Evolutionary conservation across 345 rosid species (phyloP), one percentile per base, ranked within the genome.

Genomic region (Boechera retrofracta): DNA sequence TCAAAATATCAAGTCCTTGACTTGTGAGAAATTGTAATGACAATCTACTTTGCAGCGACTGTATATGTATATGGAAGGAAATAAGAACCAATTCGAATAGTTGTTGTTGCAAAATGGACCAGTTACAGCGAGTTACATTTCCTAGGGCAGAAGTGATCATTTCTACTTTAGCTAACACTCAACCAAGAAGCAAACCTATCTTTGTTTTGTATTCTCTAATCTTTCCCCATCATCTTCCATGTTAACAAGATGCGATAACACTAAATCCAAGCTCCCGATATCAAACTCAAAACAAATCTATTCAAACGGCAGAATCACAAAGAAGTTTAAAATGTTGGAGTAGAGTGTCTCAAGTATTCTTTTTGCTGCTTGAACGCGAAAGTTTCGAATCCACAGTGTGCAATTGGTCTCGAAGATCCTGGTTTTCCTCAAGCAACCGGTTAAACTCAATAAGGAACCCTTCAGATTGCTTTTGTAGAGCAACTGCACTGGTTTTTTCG

Each of bases 401-500:
- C 80, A 95, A 75, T 74, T 85, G 95, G 64, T 52, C 83, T 70
- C 91, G 77, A 35, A 92, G 82, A 33, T 77, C 86, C 82, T 89
- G 90, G 79, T 95, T 95, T 76, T 92, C 98, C 72, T 84, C 97
- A 4, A 86, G 90, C 74, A 95, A 78, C 39, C 99, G 90, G 71
- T 89, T 95, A 57, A 89, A 92, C 87, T 95, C 99, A 0, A 88
- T 86, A 77, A 90, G 90, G 84, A 95, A 92, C 10, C 99, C 99
- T 81, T 92, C 97, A 3, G 99, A 89, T 72, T 95, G 99, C 82
- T 91, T 95, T 71, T 86, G 85, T 68, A 92, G 83, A 76, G 99
- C 98, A 26, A 84, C 79, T 10, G 87, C 89, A 79, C 84, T 92
- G 52, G 91, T 83, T 87, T 91, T 88, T 10, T 96, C 88, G 13